Conservation (phyloP, 208 protist species). For the Crithidia brevicula region DNA sequence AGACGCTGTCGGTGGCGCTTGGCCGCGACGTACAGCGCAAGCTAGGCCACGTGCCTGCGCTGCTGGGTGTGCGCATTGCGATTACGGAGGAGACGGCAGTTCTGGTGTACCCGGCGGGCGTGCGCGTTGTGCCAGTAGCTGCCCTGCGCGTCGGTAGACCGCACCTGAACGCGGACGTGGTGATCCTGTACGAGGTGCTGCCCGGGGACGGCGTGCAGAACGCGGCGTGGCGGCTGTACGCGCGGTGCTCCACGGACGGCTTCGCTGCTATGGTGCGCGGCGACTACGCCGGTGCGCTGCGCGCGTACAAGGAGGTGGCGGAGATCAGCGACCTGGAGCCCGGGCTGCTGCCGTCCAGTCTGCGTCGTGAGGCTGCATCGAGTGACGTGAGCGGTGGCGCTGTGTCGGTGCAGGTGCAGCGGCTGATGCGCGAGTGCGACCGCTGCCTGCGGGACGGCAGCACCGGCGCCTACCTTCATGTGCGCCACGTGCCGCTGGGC, state of each 20-base stretch:
- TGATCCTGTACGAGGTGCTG: conserved; percentile 36
- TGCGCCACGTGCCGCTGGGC: conserved; percentile 4
- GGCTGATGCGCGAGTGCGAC: conserved; percentile 25
- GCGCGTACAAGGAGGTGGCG: conserved; percentile 23
- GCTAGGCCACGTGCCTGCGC: conserved; percentile 25
- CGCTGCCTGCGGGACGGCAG: background rate
- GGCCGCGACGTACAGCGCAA: conserved; percentile 35
- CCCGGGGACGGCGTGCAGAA: conserved; percentile 12
- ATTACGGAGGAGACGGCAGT: conserved; percentile 44
- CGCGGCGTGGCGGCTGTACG: conserved; percentile 31
- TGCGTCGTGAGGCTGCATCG: conserved; percentile 19
- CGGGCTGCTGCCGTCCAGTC: conserved; percentile 12
- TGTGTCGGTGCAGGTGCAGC: conserved; percentile 20
- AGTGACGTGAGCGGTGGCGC: conserved; percentile 18
- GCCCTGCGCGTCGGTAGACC: conserved; percentile 19
- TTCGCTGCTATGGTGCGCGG: conserved; percentile 44
- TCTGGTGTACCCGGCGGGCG: conserved; percentile 23
- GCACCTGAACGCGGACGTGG: conserved; percentile 10
- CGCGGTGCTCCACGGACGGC: conserved; percentile 21
- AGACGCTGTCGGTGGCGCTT: conserved; percentile 25
- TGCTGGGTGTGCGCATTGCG: conserved; percentile 26
- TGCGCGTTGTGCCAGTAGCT: conserved; percentile 39
- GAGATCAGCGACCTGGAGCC: conserved; percentile 21
- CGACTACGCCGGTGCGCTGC: conserved; percentile 38
- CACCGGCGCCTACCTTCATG: background rate